phyloP scores from a whole-genome alignment of 495 filamentous ascomycete species.

The Tuber microsphaerosporum region DNA sequence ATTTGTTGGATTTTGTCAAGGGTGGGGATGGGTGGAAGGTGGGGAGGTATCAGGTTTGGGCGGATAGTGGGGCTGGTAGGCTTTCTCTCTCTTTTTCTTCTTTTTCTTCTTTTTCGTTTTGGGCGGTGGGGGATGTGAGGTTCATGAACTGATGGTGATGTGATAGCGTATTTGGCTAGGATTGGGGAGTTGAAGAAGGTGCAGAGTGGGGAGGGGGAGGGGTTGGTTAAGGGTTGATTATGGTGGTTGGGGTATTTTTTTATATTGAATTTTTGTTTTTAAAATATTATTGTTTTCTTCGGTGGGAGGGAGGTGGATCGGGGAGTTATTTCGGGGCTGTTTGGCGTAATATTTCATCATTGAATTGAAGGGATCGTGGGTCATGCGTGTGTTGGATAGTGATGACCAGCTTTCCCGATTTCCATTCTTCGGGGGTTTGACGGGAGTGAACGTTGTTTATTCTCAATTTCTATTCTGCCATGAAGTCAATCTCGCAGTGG shows the following conservation, averaged over 20 bases:
- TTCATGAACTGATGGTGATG: not conserved
- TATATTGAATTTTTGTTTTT: too few species aligned
- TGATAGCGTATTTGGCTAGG: slow-evolving; percentile 51
- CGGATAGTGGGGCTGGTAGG: slow-evolving; percentile 53
- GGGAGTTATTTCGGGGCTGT: not conserved
- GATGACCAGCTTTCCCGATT: not conserved
- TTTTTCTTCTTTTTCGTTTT: too few species aligned
- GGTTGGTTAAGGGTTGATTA: not conserved
- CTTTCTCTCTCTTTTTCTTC: not conserved
- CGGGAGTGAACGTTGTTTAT: not conserved
- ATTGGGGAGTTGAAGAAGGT: slow-evolving; percentile 44
- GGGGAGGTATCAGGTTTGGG: slow-evolving; percentile 55
- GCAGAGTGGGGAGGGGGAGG: not conserved
- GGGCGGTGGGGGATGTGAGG: not conserved
- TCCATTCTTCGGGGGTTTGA: not conserved
- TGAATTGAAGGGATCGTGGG: not conserved
- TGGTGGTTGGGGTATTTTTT: too few species aligned
- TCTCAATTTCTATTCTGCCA: not conserved
- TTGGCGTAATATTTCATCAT: not conserved
- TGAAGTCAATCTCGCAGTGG: not conserved
- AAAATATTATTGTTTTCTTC: too few species aligned
- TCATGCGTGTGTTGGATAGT: not conserved
- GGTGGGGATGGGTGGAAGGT: slow-evolving; percentile 44
- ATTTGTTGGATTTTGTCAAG: slow-evolving; percentile 49
- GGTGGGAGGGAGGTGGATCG: not conserved